phyloP scores from a whole-genome alignment of 1,284 basidiomycete genomes.

The Malassezia pachydermatis region DNA sequence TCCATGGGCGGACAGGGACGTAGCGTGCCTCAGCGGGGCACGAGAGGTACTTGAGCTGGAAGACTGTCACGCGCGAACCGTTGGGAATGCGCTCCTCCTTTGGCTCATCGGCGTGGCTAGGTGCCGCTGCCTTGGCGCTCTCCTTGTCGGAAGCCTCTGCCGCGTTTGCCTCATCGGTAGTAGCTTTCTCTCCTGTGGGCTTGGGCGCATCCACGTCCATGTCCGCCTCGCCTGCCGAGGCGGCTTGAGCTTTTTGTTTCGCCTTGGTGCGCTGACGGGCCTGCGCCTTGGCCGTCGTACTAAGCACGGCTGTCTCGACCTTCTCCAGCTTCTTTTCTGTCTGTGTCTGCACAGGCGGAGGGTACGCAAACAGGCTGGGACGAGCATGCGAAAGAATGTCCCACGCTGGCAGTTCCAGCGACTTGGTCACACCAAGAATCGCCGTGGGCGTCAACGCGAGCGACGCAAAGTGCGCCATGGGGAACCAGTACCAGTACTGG shows the following conservation, averaged over 20 bases:
- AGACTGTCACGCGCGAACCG: constrained; percentile 83
- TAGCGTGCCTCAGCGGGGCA: constrained; percentile 73
- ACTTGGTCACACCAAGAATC: constrained; percentile 40
- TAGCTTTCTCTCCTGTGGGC: neutral
- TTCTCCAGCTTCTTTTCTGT: constrained; percentile 45
- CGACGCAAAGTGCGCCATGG: constrained; percentile 44
- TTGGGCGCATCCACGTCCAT: constrained; percentile 18
- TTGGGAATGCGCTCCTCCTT: constrained; percentile 68
- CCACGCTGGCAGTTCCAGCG: constrained; percentile 39
- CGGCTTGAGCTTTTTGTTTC: constrained; percentile 33
- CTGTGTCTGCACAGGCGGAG: constrained; percentile 34
- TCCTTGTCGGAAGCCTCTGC: constrained; percentile 14
- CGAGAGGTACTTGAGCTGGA: constrained; percentile 71
- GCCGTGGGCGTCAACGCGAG: constrained; percentile 46
- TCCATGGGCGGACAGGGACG: constrained; percentile 65
- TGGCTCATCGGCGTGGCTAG: constrained; percentile 67
- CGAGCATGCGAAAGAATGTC: constrained; percentile 40
- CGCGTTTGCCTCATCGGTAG: constrained; percentile 15
- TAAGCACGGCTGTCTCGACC: constrained; percentile 46
- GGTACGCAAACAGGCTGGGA: constrained; percentile 45
- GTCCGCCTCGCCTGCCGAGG: constrained; percentile 12
- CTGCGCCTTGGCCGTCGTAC: constrained; percentile 44
- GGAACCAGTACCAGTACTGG: constrained; percentile 50
- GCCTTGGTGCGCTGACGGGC: constrained; percentile 44
- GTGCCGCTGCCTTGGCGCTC: constrained; percentile 52